Percentiles rank a stretch among this genome's conserved stretches.
phyloP scores from a whole-genome alignment of 257 asterid species.

The Solanum pennellii region DNA sequence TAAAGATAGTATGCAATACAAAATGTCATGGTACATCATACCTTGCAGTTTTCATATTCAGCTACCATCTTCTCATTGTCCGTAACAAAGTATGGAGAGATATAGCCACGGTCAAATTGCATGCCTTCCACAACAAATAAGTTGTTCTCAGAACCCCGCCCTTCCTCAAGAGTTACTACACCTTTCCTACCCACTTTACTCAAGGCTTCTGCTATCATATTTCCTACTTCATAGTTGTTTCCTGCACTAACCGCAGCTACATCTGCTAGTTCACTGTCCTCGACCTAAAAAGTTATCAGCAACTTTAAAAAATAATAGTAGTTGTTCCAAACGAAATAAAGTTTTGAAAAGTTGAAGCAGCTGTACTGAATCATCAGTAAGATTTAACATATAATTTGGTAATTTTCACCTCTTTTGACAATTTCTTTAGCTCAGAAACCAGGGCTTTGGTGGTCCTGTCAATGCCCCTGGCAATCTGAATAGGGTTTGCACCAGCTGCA shows the following conservation, averaged over 20 bases:
- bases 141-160: constrained; percentile 80
- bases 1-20: background rate
- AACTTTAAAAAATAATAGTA: background rate
- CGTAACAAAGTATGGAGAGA: constrained; percentile 87
- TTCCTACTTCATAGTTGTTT: constrained; percentile 83
- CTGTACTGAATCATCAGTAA: background rate
- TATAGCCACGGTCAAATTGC: constrained; percentile 97
- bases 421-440: constrained; percentile 64
- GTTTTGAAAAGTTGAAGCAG: background rate
- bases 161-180: constrained; percentile 97
- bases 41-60: constrained; percentile 98
- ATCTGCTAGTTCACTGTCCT: constrained; percentile 93
- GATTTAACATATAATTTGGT: background rate
- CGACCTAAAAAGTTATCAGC: constrained; percentile 34
- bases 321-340: background rate
- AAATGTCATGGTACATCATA: constrained; percentile 1
- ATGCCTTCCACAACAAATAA: constrained; percentile 91
- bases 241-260: constrained; percentile 99
- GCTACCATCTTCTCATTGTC: constrained; percentile 92
- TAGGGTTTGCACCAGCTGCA: constrained; percentile 98
- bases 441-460: constrained; percentile 84
- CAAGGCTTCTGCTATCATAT: constrained; percentile 94
- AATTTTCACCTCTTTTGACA: constrained; percentile 74
- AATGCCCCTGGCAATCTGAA: constrained; percentile 81
- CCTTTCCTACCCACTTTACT: constrained; percentile 97